These are phyloP conservation scores for Malus hybrid DNA, from an alignment of 331 rosid genomes.

Conservation along the genomic window DNA sequence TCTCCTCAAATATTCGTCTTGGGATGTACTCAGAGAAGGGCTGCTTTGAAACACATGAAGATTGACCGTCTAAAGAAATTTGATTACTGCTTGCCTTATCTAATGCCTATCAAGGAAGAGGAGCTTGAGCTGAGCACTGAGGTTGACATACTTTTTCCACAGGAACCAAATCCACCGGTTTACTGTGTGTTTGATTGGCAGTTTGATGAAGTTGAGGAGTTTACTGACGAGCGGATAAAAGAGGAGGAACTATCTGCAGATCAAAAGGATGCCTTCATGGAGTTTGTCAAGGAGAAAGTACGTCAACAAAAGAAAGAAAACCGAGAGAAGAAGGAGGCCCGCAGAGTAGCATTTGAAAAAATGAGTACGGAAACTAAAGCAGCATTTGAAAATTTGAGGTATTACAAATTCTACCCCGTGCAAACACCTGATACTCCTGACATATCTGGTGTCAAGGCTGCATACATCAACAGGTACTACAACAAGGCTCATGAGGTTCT, in stretches of 20 bases:
- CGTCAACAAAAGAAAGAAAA: neutral
- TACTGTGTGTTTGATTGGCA: neutral
- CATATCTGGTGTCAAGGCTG: neutral
- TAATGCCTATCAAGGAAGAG: slow-evolving; percentile 79
- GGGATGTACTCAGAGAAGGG: slow-evolving; percentile 92
- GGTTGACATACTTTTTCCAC: slow-evolving; percentile 68
- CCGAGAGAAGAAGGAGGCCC: neutral
- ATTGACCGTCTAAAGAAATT: slow-evolving; percentile 84
- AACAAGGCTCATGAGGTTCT: neutral
- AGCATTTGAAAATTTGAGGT: neutral
- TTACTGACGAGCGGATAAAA: neutral
- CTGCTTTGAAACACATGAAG: slow-evolving; percentile 83
- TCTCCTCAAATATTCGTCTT: slow-evolving; percentile 67
- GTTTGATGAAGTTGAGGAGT: slow-evolving; percentile 2
- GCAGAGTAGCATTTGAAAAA: neutral
- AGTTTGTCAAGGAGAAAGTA: slow-evolving; percentile 7
- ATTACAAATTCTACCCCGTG: neutral
- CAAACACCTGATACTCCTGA: neutral
- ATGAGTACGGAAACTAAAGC: neutral
- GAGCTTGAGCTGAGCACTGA: slow-evolving; percentile 84
- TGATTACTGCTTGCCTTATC: slow-evolving; percentile 94
- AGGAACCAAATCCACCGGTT: slow-evolving; percentile 54
- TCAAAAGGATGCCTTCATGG: slow-evolving; percentile 1
- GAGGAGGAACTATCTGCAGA: neutral
- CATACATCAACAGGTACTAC: neutral